Evolutionary conservation across 257 asterid species (phyloP).

Genomic region (Primulina huaijiensis): DNA sequence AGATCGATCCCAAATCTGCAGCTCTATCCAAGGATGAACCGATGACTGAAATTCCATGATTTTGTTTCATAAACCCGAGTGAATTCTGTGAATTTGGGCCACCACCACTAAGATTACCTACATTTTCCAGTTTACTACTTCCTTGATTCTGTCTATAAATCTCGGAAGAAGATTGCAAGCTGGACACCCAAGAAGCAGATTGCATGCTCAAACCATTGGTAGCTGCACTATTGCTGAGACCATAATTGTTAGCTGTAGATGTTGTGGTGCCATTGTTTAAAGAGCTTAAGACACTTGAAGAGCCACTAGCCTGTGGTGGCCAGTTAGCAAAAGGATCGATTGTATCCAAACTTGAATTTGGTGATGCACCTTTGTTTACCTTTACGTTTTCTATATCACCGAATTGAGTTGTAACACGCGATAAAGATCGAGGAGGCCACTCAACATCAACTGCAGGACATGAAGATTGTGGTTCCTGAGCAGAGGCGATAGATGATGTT

Average conservation of each 20-base stretch:
- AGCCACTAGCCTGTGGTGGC: conserved; percentile 72
- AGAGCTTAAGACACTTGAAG: conserved; percentile 42
- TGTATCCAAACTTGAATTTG: conserved; percentile 53
- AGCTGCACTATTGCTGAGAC: conserved; percentile 31
- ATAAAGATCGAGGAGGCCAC: conserved; percentile 83
- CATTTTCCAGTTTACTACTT: conserved; percentile 32
- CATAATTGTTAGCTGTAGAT: conserved; percentile 35
- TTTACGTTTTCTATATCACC: conserved; percentile 34
- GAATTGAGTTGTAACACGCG: conserved; percentile 35
- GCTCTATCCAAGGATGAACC: conserved; percentile 46
- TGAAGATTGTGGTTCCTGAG: conserved; percentile 55
- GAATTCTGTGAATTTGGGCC: conserved; percentile 44
- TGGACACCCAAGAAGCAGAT: conserved; percentile 58
- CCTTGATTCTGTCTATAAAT: conserved; percentile 56
- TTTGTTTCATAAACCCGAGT: conserved; percentile 63
- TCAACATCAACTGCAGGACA: conserved; percentile 94
- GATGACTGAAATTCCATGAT: conserved; percentile 33
- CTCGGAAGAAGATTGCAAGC: conserved; percentile 32
- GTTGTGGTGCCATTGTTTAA: conserved; percentile 42
- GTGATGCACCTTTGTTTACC: conserved; percentile 39
- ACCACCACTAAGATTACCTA: conserved; percentile 31
- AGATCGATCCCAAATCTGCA: conserved; percentile 69
- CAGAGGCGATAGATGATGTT: conserved; percentile 36
- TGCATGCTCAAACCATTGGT: conserved; percentile 51
- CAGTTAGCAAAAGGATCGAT: conserved; percentile 92